Evolutionary conservation across 768 basidiomycete species (phyloP), one percentile per base, ranked within the genome.

Genomic region (Psilocybe tampanensis): DNA sequence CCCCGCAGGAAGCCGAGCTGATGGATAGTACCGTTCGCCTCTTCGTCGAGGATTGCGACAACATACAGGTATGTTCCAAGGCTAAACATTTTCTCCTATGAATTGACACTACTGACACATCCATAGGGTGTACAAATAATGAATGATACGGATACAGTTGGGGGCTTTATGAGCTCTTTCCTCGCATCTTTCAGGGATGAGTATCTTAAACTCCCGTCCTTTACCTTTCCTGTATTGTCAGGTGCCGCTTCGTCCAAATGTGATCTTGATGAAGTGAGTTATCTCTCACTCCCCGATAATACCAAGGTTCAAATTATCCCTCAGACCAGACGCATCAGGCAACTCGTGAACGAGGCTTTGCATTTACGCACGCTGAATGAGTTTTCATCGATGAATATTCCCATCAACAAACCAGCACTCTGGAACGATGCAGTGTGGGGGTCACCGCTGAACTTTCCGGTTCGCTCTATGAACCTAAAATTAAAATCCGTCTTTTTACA

Each of bases 1-100:
- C 23, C n/a, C 26, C 53, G 36, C 55, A 92, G 90, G 80, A 84
- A 43, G 72, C 71, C n/a, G 80, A 80, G 48, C 64, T 92, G 47
- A 86, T 90, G 82, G 90, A 92, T 42, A 84, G 81, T 4, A 76
- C 84, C 12, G 74, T 92, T 50, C 80, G 91, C 17, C 72, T 79
- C 15, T 81, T 89, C 53, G 77, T 89, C 4, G 91, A 94, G 66
- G 90, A 91, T 61, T 90, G 89, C 64, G 81, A 92, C 66, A 80
- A 81, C 50, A 76, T 88, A 13, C 91, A 92, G 82, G 90, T 89
- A 60, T 52, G 49, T 44, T 43, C 39, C 4, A 29, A 29, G 29
- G 29, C 29, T 29, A 29, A 29, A 29, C 19, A 15, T 8, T 44
- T 17, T 24, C n/a, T 47, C 19, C 6, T 32, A 42, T 52, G 12